Evolutionary conservation across 2,329 filamentous ascomycete genomes (phyloP).

Genomic region (Fusarium marasasianum): DNA sequence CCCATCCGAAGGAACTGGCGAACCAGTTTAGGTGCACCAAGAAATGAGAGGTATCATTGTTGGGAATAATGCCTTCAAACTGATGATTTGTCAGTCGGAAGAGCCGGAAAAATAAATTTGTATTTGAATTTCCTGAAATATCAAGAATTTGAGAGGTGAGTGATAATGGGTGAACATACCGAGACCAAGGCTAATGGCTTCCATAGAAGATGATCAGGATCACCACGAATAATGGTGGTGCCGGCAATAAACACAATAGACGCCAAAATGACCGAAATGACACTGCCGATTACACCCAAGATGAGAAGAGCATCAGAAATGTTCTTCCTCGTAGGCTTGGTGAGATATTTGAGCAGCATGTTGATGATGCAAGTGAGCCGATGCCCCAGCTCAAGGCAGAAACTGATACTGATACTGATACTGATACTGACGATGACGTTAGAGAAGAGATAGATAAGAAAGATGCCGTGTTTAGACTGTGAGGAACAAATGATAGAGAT

Average conservation of each 20-base stretch:
- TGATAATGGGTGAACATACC: slow-evolving; percentile 24
- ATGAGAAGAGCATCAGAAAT: slow-evolving; percentile 27
- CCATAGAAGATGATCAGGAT: slow-evolving; percentile 29
- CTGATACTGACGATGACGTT: slow-evolving; percentile 14
- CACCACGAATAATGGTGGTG: slow-evolving; percentile 31
- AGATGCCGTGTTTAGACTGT: not conserved
- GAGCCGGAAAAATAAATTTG: not conserved
- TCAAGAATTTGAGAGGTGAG: not conserved
- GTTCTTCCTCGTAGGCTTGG: slow-evolving; percentile 28
- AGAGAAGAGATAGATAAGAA: not conserved
- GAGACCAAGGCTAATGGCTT: slow-evolving; percentile 39
- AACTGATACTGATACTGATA: not conserved
- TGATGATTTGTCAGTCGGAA: slow-evolving; percentile 9
- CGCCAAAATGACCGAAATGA: slow-evolving; percentile 30
- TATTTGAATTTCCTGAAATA: not conserved
- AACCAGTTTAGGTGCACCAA: slow-evolving; percentile 42
- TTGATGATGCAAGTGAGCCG: slow-evolving; percentile 10
- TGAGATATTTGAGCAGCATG: slow-evolving; percentile 24
- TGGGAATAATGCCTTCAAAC: slow-evolving; percentile 42
- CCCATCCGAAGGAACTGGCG: slow-evolving; percentile 39
- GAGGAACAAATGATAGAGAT: not conserved
- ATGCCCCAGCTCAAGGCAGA: slow-evolving; percentile 4
- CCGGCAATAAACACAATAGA: slow-evolving; percentile 36
- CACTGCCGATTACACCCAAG: slow-evolving; percentile 35
- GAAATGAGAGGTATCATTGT: slow-evolving; percentile 40